Base-by-base conservation (phyloP, 2,329 filamentous ascomycete species). In the Sphaerulina populicola region DNA sequence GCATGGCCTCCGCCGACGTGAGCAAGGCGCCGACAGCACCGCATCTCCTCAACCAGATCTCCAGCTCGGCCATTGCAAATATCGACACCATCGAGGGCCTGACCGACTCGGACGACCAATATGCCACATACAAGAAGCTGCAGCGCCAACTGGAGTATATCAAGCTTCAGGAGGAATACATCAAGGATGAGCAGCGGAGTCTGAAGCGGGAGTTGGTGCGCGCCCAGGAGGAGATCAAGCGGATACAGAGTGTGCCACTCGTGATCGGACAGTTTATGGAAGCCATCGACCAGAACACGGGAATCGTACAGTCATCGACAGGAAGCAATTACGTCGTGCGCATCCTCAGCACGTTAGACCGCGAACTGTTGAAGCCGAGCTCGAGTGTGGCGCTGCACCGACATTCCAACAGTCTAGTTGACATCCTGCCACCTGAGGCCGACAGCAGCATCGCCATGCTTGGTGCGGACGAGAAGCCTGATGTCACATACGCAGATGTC, bases 241-340 rank as follows among this genome's bases (percentile, higher is more conserved):
- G 93, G 60, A 98, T 98, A 70, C 93, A 98, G 75, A 96, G 89
- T 70, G 93, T 98, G 49, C 93, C 93, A 27, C 75, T 98, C 56
- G 93, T 98, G 57, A 98, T 98, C 69, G 93, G 93, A 55, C 93
- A 98, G 73, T 98, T 98, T 69, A 98, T 98, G 93, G 93, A 98
- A 74, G 93, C 93, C 50, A 98, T 98, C 68, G 93, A 98, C 71
- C 93, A 98, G 74, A 98, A 96, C 72, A 98, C 93, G 59, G 93
- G 93, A 52, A 98, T 98, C 62, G 93, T 98, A 57, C 93, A 98
- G 72, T 97, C 91, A 44, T 96, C 89, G 58, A 98, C 93, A 31
- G 93, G 93, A 49, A 96, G 90, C 49, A 98, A 98, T 78, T 98
- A 98, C 69, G 93, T 97, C 66, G 93, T 98, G 63, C 88, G 93